Base-by-base conservation (phyloP, 371 early-diverging fungal genomes). In the Cokeromyces recurvatus region DNA sequence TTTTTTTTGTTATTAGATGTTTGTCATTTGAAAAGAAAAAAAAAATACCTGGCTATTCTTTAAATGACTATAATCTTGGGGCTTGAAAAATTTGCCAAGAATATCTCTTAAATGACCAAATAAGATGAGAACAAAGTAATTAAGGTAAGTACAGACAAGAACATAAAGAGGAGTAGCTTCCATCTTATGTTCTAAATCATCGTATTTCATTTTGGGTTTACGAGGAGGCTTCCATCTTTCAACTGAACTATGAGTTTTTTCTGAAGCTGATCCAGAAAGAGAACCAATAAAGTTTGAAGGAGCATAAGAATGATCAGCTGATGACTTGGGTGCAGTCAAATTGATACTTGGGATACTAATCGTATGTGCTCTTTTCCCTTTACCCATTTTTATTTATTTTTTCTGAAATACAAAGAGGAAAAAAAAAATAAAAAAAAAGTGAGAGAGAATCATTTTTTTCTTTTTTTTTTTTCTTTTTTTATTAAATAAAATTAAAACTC, bases 71-170 rank as follows among this genome's bases (percentile, higher is more conserved):
- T 88, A 94, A 38, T 78, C 75, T 45, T 79, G 66, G 12, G 82
- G 79, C 43, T 78, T 74, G 54, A 91, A 80, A 1, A 86, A 57
- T 74, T 87, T 91, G 41, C 95, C 95, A 50, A 89, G 78, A 54
- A 89, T 86, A 69, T 90, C 97, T 23, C 94, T 76, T 48, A 93
- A 52, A 69, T 97, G 95, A 22, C 97, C 99, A 71, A 93, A 85
- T 31, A 92, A 68, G 32, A 97, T 93, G 48, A 99, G 79, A 58
- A 98, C 80, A 62, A 95, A 85, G 79, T 91, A 99, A 45, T 90
- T 89, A 35, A 99, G 76, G 74, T 98, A 99, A 32, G 99, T 98
- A 16, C 95, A 90, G 38, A 97, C 83, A 38, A 97, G 76, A 58
- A 79, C 83, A 61, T 76, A 81, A 46, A 77, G 78, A 17, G 82